phyloP scores from a whole-genome alignment of 306 rosid species.

The Senna tora region DNA sequence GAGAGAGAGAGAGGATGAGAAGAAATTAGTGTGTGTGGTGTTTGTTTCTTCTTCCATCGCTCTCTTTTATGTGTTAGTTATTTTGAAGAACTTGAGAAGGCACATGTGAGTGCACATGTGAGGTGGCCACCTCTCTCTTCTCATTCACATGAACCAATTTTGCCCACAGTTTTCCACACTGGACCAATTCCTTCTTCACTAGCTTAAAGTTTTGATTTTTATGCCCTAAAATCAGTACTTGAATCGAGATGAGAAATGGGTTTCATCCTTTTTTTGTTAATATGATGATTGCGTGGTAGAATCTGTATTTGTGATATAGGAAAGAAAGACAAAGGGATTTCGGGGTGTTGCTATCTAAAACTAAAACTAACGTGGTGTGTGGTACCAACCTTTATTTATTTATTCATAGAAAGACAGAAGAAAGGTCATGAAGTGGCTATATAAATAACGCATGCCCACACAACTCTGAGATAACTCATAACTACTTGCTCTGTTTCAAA shows the following conservation, averaged over 20 bases:
- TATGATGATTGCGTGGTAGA: neutral
- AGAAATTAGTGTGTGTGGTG: slow-evolving; percentile 24
- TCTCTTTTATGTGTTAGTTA: neutral
- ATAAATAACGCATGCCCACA: neutral
- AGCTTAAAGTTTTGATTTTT: neutral
- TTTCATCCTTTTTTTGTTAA: too few relatives aligned
- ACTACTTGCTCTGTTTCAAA: neutral
- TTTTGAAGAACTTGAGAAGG: neutral
- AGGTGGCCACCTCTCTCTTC: neutral
- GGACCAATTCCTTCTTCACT: neutral
- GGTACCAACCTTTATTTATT: slow-evolving; percentile 40
- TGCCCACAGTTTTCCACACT: neutral
- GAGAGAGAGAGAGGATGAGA: neutral
- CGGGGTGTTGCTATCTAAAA: slow-evolving; percentile 16
- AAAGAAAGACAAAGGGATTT: slow-evolving; percentile 22
- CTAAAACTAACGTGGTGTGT: neutral
- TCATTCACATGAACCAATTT: slow-evolving; percentile 34
- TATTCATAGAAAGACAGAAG: neutral
- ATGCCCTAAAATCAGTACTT: neutral
- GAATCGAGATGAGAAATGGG: too few relatives aligned
- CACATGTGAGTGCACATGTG: slow-evolving; percentile 42
- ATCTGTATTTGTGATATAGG: slow-evolving; percentile 16
- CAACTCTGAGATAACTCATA: neutral
- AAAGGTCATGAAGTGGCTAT: neutral
- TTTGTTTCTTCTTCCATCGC: neutral